A percentile compares a stretch with the other conserved stretches of the same genome.
Evolutionary conservation across 306 rosid species (phyloP).

Genomic region (Arachis stenosperma): DNA sequence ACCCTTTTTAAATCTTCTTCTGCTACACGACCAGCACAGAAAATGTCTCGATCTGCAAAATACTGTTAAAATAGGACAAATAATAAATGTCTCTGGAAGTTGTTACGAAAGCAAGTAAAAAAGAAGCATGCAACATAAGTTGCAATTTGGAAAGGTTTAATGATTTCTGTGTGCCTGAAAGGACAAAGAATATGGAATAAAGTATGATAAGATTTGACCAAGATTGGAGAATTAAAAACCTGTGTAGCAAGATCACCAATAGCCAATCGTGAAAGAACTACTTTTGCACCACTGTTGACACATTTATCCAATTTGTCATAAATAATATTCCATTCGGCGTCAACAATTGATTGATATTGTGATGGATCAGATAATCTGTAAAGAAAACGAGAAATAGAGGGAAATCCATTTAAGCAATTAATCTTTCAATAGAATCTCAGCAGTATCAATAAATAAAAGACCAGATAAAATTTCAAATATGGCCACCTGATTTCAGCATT

Average conservation of each 20-base stretch:
- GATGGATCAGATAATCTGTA: conserved; percentile 94
- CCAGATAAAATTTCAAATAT: neutral
- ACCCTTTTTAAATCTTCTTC: conserved; percentile 95
- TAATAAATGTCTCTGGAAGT: neutral
- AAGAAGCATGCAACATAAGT: neutral
- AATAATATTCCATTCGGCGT: conserved; percentile 99
- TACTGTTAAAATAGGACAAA: conserved; percentile 56
- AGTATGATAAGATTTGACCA: neutral
- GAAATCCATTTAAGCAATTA: conserved; percentile 15
- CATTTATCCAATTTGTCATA: conserved; percentile 97
- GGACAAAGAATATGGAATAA: conserved; percentile 20
- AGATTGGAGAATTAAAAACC: conserved; percentile 49
- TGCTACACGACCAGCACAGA: conserved; percentile 98
- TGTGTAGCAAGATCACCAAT: conserved; percentile 98
- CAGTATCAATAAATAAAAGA: conserved; percentile 15
- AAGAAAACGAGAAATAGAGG: conserved; percentile 25
- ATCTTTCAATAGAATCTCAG: conserved; percentile 1
- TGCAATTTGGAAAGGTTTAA: conserved; percentile 8
- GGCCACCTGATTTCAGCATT: conserved; percentile 96
- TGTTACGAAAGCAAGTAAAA: neutral
- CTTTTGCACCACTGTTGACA: conserved; percentile 92
- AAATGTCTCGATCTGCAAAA: conserved; percentile 97
- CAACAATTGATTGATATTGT: conserved; percentile 96
- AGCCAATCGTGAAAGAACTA: conserved; percentile 96
- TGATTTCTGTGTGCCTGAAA: neutral